Conservation (phyloP, 1,284 basidiomycete species). For the Ustilago esculenta region DNA sequence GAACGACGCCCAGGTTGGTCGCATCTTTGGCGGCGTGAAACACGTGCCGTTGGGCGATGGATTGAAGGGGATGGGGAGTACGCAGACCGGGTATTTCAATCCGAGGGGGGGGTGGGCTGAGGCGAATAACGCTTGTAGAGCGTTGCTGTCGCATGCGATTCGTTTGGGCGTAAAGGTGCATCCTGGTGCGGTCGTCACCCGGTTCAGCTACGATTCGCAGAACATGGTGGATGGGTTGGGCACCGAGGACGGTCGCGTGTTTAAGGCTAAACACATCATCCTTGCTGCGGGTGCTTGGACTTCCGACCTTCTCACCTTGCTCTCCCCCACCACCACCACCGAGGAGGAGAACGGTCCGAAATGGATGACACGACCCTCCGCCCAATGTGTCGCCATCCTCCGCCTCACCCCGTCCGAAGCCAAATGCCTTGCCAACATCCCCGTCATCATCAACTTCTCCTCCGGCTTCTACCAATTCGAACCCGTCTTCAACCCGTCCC, state of each 20-base stretch:
- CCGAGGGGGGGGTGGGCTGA: constrained; percentile 85
- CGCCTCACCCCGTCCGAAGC: constrained; percentile 79
- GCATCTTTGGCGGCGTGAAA: constrained; percentile 11
- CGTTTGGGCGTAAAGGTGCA: constrained; percentile 75
- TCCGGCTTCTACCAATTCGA: constrained; percentile 70
- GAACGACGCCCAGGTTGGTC: constrained; percentile 13
- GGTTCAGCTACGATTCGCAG: constrained; percentile 25
- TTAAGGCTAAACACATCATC: constrained; percentile 73
- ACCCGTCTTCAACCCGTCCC: constrained; percentile 72
- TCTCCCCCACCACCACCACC: constrained; percentile 19
- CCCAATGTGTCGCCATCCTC: constrained; percentile 79
- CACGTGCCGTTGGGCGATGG: constrained; percentile 16
- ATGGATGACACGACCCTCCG: constrained; percentile 42
- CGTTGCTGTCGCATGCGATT: constrained; percentile 73
- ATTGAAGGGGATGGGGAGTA: constrained; percentile 22
- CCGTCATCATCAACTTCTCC: constrained; percentile 77
- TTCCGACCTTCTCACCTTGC: constrained; percentile 73
- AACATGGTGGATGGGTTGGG: constrained; percentile 73
- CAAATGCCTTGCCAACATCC: constrained; percentile 73
- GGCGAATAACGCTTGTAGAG: constrained; percentile 75
- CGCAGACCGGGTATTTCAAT: constrained; percentile 75
- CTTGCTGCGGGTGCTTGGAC: constrained; percentile 85
- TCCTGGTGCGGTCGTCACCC: constrained; percentile 72
- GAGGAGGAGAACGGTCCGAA: constrained; percentile 9
- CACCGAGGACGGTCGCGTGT: constrained; percentile 74